phyloP scores from a whole-genome alignment of 176 grass and related monocot species.

The Echinochloa phyllopogon region DNA sequence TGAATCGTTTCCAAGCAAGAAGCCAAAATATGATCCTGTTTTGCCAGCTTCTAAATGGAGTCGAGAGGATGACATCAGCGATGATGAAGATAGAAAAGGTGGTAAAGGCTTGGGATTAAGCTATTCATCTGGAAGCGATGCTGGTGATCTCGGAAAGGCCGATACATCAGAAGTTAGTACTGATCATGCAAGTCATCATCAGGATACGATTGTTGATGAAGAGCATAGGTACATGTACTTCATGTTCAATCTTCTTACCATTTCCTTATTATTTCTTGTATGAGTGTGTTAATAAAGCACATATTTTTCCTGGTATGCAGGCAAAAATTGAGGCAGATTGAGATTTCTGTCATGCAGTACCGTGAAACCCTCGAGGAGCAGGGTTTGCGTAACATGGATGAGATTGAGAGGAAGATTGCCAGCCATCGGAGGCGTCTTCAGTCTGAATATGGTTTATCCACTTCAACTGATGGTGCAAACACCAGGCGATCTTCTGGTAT shows the following conservation, averaged over 20 bases:
- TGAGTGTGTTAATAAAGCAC: constrained; percentile 17
- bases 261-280: constrained; percentile 32
- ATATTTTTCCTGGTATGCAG: constrained; percentile 46
- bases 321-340: constrained; percentile 87
- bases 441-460: constrained; percentile 85
- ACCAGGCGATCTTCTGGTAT: constrained; percentile 72
- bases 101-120: constrained; percentile 73
- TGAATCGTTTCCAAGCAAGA: constrained; percentile 52
- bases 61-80: constrained; percentile 72
- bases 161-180: constrained; percentile 52
- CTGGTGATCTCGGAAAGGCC: constrained; percentile 55
- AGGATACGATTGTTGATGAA: constrained; percentile 78
- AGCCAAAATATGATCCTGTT: constrained; percentile 73
- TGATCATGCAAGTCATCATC: constrained; percentile 47
- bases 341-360: constrained; percentile 92
- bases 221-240: constrained; percentile 65
- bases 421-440: constrained; percentile 73
- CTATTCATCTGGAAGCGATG: constrained; percentile 98
- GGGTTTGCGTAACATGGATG: constrained; percentile 72
- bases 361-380: constrained; percentile 92
- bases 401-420: constrained; percentile 89
- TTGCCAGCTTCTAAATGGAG: constrained; percentile 95
- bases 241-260: neutral
- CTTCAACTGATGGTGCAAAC: constrained; percentile 65
- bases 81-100: constrained; percentile 69